phyloP scores from a whole-genome alignment of 208 protist genomes.

The Lotmaria passim region DNA sequence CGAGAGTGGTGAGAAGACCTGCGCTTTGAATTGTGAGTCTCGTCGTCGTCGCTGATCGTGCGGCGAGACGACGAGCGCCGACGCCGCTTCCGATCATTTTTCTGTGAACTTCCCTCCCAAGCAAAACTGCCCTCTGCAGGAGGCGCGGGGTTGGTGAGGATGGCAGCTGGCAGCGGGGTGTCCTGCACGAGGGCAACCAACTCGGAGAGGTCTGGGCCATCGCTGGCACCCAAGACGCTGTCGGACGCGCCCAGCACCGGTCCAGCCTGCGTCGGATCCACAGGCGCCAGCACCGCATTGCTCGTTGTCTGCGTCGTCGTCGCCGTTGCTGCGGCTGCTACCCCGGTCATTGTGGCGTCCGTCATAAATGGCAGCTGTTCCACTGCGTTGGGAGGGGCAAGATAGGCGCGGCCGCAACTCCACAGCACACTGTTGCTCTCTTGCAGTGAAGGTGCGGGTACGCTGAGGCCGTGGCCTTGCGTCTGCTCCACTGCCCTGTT shows the following conservation, averaged over 20 bases:
- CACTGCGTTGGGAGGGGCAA: neutral
- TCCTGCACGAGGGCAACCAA: constrained; percentile 29
- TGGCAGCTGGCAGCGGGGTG: constrained; percentile 2
- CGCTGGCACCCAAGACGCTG: neutral
- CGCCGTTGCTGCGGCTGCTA: too few relatives aligned
- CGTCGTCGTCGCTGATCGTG: neutral
- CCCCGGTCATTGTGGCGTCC: constrained; percentile 2
- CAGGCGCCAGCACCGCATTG: too few relatives aligned
- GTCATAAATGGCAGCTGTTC: constrained; percentile 22
- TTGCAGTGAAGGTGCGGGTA: neutral
- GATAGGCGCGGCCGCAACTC: neutral
- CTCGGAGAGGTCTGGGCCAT: constrained; percentile 10
- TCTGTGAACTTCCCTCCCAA: neutral
- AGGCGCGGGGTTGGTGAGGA: neutral
- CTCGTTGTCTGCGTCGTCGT: too few relatives aligned
- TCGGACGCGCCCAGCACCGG: neutral
- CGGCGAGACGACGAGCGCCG: neutral
- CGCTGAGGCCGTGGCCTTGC: neutral
- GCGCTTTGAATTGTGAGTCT: neutral
- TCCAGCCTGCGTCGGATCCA: constrained; percentile 24
- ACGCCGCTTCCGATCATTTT: neutral
- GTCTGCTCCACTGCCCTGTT: too few relatives aligned
- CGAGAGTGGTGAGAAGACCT: neutral
- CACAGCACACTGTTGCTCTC: neutral
- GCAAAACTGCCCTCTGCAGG: neutral